A percentile compares a stretch with the other conserved stretches of the same genome.
phyloP scores from a whole-genome alignment of 179 eudicot genomes.

The Corrigiola litoralis region DNA sequence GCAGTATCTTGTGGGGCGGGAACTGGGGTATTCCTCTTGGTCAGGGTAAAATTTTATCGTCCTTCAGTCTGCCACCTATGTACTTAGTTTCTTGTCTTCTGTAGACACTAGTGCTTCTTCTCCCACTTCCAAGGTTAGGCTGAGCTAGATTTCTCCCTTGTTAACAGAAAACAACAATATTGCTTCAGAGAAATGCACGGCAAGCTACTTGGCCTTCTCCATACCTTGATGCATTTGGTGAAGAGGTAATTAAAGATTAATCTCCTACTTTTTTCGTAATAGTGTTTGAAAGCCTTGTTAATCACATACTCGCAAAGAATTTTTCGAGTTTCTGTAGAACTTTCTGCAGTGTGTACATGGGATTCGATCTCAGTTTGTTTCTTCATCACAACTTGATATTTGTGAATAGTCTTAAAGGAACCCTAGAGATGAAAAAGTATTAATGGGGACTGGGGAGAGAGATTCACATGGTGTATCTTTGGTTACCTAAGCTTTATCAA shows the following conservation, averaged over 20 bases:
- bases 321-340: too few species aligned
- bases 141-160: background rate
- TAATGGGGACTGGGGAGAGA: too few species aligned
- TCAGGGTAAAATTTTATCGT: conserved; percentile 37
- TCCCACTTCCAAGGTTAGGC: background rate
- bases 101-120: background rate
- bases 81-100: background rate
- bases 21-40: conserved; percentile 71
- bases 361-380: too few species aligned
- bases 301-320: too few species aligned
- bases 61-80: background rate
- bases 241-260: conserved; percentile 57
- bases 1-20: conserved; percentile 90
- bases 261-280: background rate
- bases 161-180: conserved; percentile 66
- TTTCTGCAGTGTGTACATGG: too few species aligned
- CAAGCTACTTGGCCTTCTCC: conserved; percentile 95
- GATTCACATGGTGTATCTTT: too few species aligned
- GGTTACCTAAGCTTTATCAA: too few species aligned
- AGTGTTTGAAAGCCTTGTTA: background rate
- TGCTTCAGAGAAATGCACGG: conserved; percentile 87
- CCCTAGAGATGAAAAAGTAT: too few species aligned
- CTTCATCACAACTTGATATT: too few species aligned
- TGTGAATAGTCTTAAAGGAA: too few species aligned
- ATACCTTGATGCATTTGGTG: conserved; percentile 94